A percentile compares a stretch with the other conserved stretches of the same genome.
These are phyloP conservation scores for Smittium mucronatum DNA, from an alignment of 371 early-diverging fungal genomes.

Conservation along the genomic window DNA sequence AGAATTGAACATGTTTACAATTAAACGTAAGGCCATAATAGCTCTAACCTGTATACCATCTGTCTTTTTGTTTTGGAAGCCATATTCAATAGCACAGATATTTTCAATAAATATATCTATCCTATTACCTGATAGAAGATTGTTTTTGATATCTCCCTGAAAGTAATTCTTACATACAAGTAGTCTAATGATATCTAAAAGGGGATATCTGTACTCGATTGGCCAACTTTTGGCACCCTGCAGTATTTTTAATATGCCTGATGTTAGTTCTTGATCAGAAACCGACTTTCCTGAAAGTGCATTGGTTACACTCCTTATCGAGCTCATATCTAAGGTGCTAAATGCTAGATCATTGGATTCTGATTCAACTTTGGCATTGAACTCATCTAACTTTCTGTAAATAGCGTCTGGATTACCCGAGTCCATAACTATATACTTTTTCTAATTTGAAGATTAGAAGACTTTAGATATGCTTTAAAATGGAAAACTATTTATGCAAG, in stretches of 20 bases:
- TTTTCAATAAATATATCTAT: conserved; percentile 4
- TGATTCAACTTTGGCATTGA: conserved; percentile 33
- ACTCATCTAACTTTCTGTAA: conserved; percentile 50
- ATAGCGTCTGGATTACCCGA: conserved; percentile 61
- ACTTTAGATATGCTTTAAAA: too few relatives aligned
- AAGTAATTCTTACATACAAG: conserved; percentile 20
- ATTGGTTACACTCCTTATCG: conserved; percentile 15
- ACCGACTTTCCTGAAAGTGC: conserved; percentile 4
- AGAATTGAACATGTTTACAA: neutral
- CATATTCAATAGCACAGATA: neutral
- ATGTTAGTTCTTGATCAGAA: neutral
- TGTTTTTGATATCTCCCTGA: neutral
- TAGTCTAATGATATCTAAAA: conserved; percentile 70
- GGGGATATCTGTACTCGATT: conserved; percentile 54
- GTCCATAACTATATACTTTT: conserved; percentile 44
- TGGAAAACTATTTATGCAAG: neutral
- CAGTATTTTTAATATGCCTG: neutral
- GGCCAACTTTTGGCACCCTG: conserved; percentile 22
- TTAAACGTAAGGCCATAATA: conserved; percentile 7
- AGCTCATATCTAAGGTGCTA: conserved; percentile 3
- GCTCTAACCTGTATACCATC: conserved; percentile 2
- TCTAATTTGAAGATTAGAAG: too few relatives aligned
- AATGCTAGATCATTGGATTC: neutral
- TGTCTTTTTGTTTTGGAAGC: neutral
- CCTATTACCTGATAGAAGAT: neutral